Conservation (phyloP, 2,329 filamentous ascomycete genomes). For the Trichoderma cornu-damae region DNA sequence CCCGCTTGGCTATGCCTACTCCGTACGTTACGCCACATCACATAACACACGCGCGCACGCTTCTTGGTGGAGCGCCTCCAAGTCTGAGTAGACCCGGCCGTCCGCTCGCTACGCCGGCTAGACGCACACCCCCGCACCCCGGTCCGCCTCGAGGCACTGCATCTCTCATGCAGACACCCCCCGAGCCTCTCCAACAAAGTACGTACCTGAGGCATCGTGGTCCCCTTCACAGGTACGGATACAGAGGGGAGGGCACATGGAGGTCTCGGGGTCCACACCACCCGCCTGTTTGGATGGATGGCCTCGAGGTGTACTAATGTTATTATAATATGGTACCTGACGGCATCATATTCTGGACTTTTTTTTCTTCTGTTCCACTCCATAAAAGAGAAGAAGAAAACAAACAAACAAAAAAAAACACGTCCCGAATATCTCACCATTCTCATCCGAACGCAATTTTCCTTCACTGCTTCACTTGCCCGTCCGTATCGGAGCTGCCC, state of each 20-base stretch:
- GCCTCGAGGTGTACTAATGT: not conserved
- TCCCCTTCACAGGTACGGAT: slow-evolving; percentile 4
- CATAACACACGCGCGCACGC: not conserved
- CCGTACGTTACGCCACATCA: slow-evolving; percentile 1
- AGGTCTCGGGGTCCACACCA: not conserved
- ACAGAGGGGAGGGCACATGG: not conserved
- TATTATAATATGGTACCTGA: slow-evolving; percentile 13
- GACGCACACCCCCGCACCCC: not conserved
- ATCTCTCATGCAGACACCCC: not conserved
- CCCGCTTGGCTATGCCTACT: not conserved
- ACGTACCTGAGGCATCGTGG: not conserved
- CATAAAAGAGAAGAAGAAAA: no score
- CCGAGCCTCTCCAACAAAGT: not conserved
- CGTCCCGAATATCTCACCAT: not conserved
- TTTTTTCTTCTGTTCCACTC: not conserved
- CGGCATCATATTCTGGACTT: slow-evolving; percentile 5
- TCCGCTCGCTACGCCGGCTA: not conserved
- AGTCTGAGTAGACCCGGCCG: not conserved
- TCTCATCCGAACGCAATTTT: not conserved
- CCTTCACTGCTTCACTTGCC: not conserved
- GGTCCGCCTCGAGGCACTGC: not conserved
- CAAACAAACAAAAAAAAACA: not conserved
- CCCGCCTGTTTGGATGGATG: not conserved
- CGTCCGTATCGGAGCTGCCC: not conserved
- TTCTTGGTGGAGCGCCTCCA: slow-evolving; percentile 3